Base-by-base conservation (phyloP, 2,329 filamentous ascomycete species). In the Fusarium fujikuroi region DNA sequence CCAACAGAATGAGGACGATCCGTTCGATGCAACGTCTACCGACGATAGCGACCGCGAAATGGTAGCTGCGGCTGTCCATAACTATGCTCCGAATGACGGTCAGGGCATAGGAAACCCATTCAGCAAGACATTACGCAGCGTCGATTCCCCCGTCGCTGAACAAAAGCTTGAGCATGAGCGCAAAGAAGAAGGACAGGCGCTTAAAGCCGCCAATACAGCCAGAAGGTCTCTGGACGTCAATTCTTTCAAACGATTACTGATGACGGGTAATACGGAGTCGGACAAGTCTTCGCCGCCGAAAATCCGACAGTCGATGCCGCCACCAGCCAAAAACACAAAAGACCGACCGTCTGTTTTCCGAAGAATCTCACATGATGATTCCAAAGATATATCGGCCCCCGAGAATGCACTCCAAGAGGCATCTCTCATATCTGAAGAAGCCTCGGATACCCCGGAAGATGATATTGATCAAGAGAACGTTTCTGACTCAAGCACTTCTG, bases 161-260 rank as follows among this genome's bases (percentile, higher is more conserved):
- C 76, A 79, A 43, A 75, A 80, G 23, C 78, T 83, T 28, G 75
- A 79, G 58, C 66, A 75, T 44, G 78, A 81, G 71, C 71, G 75
- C 37, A 75, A 70, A 76, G 80, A 74, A 61, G 81, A 74, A 76
- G 81, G 69, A 18, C 78, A 68, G 63, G 79, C 70, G 15, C 77
- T 82, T 54, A 82, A 80, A 69, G 80, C 79, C 39, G 77, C 77
- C 36, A 78, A 80, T 46, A 72, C 78, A 5, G 75, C 73, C 23
- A 86, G 83, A 73, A 83, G 80, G 23, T 86, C 89, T 0, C 82
- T 95, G 71, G 92, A 96, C 78, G 93, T 95, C 2, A 90, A 94
- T 78, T 91, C 93, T 12, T 96, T 96, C 83, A 91, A 91, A 78
- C 88, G 91, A 66, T 83, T 96, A 69, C 86, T 96, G 53, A 85